Evolutionary conservation across 2,329 filamentous ascomycete genomes (phyloP), one percentile per base, ranked within the genome.

Genomic region (Aspergillus carbonarius): DNA sequence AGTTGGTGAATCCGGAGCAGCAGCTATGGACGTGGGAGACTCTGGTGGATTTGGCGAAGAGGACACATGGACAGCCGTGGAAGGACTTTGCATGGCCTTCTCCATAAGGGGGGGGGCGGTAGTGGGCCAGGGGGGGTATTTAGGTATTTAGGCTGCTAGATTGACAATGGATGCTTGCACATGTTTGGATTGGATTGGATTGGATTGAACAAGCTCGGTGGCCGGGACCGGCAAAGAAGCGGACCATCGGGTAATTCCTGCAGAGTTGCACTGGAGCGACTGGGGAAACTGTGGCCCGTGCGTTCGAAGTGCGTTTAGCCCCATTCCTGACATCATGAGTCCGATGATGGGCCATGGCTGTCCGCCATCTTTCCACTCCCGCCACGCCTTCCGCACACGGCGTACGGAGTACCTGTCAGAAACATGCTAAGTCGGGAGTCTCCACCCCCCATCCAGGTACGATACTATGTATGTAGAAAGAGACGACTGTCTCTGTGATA

Each of bases 21-120:
- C 60, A 32, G 23, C 23, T 64, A 15, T 75, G 71, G 67, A 67
- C 60, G 37, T 75, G 71, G 72, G 71, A 66, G 58, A 70, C 62
- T 15, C 58, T 74, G 54, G 48, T 57, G 18, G 67, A 70, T 49
- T 58, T 72, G 53, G 70, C 70, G 3, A 54, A 52, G 44, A 64
- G 70, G 51, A 69, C 63, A 0, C 44, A 49, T 7, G 72, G 71
- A 3, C 60, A 50, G 35, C 70, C 70, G 4, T 70, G 66, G 68
- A 58, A 32, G 35, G 64, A 67, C 20, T 50, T 57, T 46, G 40
- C 10, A 7, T 65, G 63, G 60, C 59, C 60, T 12, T 15, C 66
- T 57, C 48, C 59, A n/a, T 61, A 42, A 9, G 30, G 2, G 9
- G 1, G 9, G 10, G 10, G 9, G 2, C 10, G 1, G 30, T 2